Evolutionary conservation across 176 grass and related monocot genomes (phyloP).

Genomic region (Pontederia crassipes): DNA sequence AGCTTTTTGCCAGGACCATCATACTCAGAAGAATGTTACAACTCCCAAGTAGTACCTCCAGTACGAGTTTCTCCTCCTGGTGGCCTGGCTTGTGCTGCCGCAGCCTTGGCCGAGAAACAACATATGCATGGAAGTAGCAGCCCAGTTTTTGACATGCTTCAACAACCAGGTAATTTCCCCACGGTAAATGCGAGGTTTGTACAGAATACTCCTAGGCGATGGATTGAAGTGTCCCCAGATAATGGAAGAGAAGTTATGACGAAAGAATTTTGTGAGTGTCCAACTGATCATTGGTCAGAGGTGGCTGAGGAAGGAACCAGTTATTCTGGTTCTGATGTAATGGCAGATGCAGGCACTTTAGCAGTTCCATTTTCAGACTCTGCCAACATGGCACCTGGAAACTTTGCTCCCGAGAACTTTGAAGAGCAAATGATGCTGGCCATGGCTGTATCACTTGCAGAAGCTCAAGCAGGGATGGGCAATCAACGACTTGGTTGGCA

Average conservation of each 20-base stretch:
- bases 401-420: slow-evolving; percentile 60
- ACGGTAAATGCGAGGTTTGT: slow-evolving; percentile 24
- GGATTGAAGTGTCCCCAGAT: slow-evolving; percentile 43
- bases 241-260: slow-evolving; percentile 45
- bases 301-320: slow-evolving; percentile 60
- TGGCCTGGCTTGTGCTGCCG: slow-evolving; percentile 71
- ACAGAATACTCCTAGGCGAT: slow-evolving; percentile 48
- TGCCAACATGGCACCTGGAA: slow-evolving; percentile 37
- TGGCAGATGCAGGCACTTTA: slow-evolving; percentile 35
- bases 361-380: slow-evolving; percentile 31
- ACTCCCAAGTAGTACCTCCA: slow-evolving; percentile 31
- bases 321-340: slow-evolving; percentile 64
- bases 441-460: slow-evolving; percentile 73
- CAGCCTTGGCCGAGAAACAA: slow-evolving; percentile 63
- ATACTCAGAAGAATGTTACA: slow-evolving; percentile 32
- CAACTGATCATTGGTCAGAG: slow-evolving; percentile 78
- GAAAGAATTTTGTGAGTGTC: slow-evolving; percentile 65
- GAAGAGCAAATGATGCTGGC: slow-evolving; percentile 99
- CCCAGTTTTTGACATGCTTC: slow-evolving; percentile 50
- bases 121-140: slow-evolving; percentile 29
- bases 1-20: slow-evolving; percentile 47
- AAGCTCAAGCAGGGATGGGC: slow-evolving; percentile 54
- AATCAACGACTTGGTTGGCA: slow-evolving; percentile 68
- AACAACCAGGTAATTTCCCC: slow-evolving; percentile 30
- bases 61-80: slow-evolving; percentile 45